A percentile compares a stretch with the other conserved stretches of the same genome.
Conservation (phyloP, 202 grass and related monocot genomes). For the Musa balbisiana region DNA sequence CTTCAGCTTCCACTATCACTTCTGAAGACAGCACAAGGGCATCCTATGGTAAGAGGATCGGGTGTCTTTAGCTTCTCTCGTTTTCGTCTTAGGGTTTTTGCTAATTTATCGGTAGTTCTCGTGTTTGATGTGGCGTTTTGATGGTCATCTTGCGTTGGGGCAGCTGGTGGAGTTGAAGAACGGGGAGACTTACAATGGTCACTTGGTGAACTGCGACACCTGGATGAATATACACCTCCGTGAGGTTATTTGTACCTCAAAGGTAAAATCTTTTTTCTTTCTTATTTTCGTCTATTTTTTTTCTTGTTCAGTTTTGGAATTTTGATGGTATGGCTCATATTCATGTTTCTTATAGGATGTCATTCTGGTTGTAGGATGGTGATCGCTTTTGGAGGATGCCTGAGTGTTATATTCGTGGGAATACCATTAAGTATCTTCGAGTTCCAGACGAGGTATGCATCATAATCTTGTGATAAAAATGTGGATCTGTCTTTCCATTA, state of each 20-base stretch:
- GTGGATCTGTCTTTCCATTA: background rate
- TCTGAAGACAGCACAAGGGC: slow-evolving; percentile 12
- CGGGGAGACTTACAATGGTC: slow-evolving; percentile 97
- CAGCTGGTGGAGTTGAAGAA: slow-evolving; percentile 98
- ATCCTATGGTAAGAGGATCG: slow-evolving; percentile 12
- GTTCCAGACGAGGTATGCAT: slow-evolving; percentile 87
- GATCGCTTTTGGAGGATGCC: slow-evolving; percentile 99
- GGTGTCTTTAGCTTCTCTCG: background rate
- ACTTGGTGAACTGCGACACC: slow-evolving; percentile 97
- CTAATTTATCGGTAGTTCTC: no score
- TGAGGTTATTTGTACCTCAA: slow-evolving; percentile 98
- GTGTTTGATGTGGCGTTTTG: background rate
- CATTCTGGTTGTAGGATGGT: slow-evolving; percentile 60
- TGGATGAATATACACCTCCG: slow-evolving; percentile 99
- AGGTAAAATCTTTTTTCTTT: slow-evolving; percentile 39
- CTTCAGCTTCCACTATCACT: slow-evolving; percentile 14
- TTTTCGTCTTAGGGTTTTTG: background rate
- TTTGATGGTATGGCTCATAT: slow-evolving; percentile 8
- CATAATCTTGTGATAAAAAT: background rate
- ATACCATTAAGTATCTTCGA: slow-evolving; percentile 97
- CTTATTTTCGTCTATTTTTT: background rate
- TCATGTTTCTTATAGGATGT: slow-evolving; percentile 24
- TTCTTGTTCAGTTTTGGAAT: background rate
- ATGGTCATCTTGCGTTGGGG: background rate
- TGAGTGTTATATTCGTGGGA: slow-evolving; percentile 93